Conservation (phyloP, 1,139 yeast species). For the Fermentozyma sake region DNA sequence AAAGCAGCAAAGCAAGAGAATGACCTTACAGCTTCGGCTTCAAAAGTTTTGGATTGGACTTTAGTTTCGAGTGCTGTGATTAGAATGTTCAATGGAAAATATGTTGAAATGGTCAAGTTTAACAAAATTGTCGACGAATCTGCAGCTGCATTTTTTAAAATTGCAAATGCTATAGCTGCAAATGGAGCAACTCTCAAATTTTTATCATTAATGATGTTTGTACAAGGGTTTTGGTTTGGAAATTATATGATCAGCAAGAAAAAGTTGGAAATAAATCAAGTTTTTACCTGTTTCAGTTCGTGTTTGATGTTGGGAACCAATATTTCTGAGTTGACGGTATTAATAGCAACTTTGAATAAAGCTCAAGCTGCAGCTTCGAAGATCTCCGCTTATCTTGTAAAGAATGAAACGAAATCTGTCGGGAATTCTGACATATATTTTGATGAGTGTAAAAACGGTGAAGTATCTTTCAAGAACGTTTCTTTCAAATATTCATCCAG, state of each 20-base stretch:
- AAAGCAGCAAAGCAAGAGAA: constrained; percentile 57
- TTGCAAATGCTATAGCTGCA: constrained; percentile 47
- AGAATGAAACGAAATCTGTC: neutral
- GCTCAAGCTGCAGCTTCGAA: constrained; percentile 58
- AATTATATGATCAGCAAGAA: constrained; percentile 54
- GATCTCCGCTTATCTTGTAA: constrained; percentile 20
- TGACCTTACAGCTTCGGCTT: constrained; percentile 46
- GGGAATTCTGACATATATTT: too few species aligned
- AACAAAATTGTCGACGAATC: constrained; percentile 35
- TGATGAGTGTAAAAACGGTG: constrained; percentile 23
- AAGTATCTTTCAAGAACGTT: constrained; percentile 48
- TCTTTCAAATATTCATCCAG: constrained; percentile 61
- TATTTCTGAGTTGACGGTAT: constrained; percentile 47
- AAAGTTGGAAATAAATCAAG: constrained; percentile 51
- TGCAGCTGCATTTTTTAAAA: constrained; percentile 41
- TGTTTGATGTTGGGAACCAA: constrained; percentile 67
- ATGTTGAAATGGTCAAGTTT: constrained; percentile 47
- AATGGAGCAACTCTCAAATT: constrained; percentile 58
- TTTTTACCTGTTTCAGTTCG: constrained; percentile 79
- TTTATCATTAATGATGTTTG: constrained; percentile 67
- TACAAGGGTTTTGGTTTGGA: constrained; percentile 93
- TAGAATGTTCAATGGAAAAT: constrained; percentile 57
- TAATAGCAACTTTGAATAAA: constrained; percentile 54
- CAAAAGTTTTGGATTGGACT: constrained; percentile 69
- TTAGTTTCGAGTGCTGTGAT: constrained; percentile 57